Evolutionary conservation across 768 basidiomycete species (phyloP).

Genomic region (Fibroporia radiculosa): DNA sequence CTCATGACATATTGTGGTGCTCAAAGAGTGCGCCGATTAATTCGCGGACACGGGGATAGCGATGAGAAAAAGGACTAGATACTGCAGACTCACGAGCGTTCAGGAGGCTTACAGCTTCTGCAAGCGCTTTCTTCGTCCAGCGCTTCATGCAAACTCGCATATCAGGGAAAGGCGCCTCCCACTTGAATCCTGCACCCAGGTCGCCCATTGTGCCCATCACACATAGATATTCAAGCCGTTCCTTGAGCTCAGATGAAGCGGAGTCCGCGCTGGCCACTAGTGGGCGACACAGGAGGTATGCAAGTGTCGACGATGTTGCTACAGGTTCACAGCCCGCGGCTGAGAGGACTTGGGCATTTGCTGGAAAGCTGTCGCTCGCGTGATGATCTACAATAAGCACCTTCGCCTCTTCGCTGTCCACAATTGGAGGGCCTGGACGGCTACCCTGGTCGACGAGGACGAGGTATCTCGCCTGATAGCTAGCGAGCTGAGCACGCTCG

Average conservation of each 20-base stretch:
- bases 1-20: too few relatives aligned
- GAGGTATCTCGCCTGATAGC: conserved; percentile 21
- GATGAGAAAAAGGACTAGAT: too few relatives aligned
- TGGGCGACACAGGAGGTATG: conserved; percentile 32
- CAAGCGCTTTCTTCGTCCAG: conserved; percentile 31
- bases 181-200: conserved; percentile 25
- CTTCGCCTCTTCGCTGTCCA: conserved; percentile 12
- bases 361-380: conserved; percentile 32
- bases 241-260: conserved; percentile 7
- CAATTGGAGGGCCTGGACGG: conserved; percentile 27
- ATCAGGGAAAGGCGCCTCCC: conserved; percentile 21
- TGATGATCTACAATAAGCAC: conserved; percentile 43
- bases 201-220: conserved; percentile 37
- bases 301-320: conserved; percentile 34
- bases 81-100: conserved; percentile 34
- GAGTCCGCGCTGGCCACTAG: conserved; percentile 17
- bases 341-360: conserved; percentile 25
- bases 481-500: conserved; percentile 25
- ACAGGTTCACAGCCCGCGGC: conserved; percentile 34
- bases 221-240: conserved; percentile 30
- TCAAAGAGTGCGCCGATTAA: too few relatives aligned
- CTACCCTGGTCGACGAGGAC: conserved; percentile 41
- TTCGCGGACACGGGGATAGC: too few relatives aligned
- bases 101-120: conserved; percentile 33
- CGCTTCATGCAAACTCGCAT: conserved; percentile 25